Evolutionary conservation across 2,329 filamentous ascomycete genomes (phyloP).

Genomic region (Cryphonectria carpinicola): DNA sequence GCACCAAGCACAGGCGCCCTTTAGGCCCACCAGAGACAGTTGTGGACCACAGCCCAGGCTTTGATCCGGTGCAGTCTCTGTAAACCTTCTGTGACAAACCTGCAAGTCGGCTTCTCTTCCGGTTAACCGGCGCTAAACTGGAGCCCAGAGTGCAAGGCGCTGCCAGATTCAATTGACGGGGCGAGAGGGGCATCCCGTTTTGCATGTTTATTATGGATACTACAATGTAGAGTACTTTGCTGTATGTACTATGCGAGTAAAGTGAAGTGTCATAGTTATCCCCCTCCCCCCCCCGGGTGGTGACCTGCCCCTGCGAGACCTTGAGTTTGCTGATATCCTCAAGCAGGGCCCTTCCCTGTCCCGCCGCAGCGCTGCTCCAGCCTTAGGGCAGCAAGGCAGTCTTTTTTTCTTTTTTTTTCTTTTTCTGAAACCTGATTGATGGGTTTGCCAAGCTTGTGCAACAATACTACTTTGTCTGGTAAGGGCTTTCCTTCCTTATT

Average conservation of each 20-base stretch:
- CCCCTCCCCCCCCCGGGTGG: background rate
- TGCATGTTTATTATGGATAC: background rate
- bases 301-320: background rate
- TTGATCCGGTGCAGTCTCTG: background rate
- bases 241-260: too few relatives aligned
- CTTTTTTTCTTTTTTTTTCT: too few relatives aligned
- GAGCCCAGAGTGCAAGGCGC: background rate
- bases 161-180: conserved; percentile 7
- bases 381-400: background rate
- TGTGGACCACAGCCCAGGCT: background rate
- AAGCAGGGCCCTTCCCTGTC: conserved; percentile 26
- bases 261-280: too few relatives aligned
- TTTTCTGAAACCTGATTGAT: conserved; percentile 22
- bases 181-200: conserved; percentile 12
- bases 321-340: background rate
- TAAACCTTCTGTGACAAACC: conserved; percentile 4
- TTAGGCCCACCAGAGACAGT: background rate
- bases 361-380: background rate
- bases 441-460: conserved; percentile 20
- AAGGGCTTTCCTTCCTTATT: background rate
- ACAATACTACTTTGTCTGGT: conserved; percentile 21
- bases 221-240: background rate
- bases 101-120: conserved; percentile 25
- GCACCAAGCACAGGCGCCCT: background rate
- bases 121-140: conserved; percentile 23